These are phyloP conservation scores for Durusdinium trenchii DNA, from an alignment of 73 alveolate species.

Conservation along the genomic window DNA sequence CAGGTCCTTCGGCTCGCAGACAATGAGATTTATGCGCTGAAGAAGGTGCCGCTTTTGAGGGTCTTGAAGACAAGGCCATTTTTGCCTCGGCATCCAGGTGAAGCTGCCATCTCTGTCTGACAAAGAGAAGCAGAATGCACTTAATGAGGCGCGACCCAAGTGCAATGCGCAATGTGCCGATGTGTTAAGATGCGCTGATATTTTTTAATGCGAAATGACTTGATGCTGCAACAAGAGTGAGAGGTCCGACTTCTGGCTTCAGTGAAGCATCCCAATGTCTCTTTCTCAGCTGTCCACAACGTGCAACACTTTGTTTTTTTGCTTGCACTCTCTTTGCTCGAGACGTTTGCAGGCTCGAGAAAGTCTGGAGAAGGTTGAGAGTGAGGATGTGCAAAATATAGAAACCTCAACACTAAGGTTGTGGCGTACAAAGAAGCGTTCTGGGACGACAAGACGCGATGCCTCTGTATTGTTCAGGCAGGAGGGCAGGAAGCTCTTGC, in stretches of 20 bases:
- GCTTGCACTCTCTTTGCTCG: background rate
- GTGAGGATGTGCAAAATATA: background rate
- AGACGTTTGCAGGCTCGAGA: background rate
- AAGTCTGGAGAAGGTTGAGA: background rate
- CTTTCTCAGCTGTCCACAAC: background rate
- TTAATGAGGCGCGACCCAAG: slow-evolving; percentile 50
- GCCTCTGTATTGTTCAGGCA: slow-evolving; percentile 88
- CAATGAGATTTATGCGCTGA: slow-evolving; percentile 89
- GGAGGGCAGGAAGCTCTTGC: too few relatives aligned
- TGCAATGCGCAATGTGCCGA: background rate
- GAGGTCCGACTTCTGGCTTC: slow-evolving; percentile 94
- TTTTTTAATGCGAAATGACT: background rate
- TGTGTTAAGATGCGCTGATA: background rate
- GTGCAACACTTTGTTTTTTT: background rate
- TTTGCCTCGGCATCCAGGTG: slow-evolving; percentile 13
- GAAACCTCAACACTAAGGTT: background rate
- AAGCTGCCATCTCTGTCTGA: slow-evolving; percentile 89
- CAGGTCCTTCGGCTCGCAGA: slow-evolving; percentile 95
- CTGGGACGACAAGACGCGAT: slow-evolving; percentile 95
- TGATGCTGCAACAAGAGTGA: background rate
- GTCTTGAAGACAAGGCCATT: background rate
- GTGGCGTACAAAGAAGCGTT: slow-evolving; percentile 95
- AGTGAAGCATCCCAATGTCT: slow-evolving; percentile 82
- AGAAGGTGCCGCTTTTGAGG: slow-evolving; percentile 35
- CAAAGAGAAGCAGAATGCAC: slow-evolving; percentile 94